phyloP scores from a whole-genome alignment of 148 eudicot species.

The Cornus florida region DNA sequence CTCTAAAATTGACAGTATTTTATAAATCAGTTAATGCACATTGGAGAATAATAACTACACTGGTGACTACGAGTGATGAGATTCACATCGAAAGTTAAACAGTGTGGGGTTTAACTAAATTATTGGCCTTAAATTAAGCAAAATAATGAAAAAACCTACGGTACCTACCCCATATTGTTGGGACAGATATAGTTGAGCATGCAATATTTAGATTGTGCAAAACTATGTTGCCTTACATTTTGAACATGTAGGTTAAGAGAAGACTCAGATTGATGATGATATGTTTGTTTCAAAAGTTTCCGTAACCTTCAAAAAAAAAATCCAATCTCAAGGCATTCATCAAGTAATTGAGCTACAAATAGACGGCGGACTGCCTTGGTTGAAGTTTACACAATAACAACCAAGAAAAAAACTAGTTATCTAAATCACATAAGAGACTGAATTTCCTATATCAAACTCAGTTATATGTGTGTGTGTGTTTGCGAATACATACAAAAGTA shows the following conservation, averaged over 20 bases:
- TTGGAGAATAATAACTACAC: no score
- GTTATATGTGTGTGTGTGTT: no score
- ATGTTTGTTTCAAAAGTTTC: not conserved
- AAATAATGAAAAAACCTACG: no score
- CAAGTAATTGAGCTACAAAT: not conserved
- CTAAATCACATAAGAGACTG: not conserved
- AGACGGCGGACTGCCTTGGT: not conserved
- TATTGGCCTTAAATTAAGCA: no score
- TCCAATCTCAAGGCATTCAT: not conserved
- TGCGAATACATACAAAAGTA: no score
- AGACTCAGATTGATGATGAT: not conserved
- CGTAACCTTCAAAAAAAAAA: not conserved
- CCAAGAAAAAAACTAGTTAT: not conserved
- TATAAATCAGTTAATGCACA: no score
- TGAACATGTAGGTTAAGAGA: not conserved
- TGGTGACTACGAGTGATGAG: no score
- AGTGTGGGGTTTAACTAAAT: no score
- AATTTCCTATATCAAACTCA: not conserved
- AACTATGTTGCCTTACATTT: not conserved
- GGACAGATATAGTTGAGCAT: no score
- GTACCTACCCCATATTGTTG: no score
- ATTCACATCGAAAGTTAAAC: no score
- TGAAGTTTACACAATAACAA: not conserved
- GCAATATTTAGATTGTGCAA: not conserved
- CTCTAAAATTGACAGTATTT: no score